Base-by-base conservation (phyloP, 225 moss, liverwort and hornwort genomes). In the Antitrichia curtipendula region DNA sequence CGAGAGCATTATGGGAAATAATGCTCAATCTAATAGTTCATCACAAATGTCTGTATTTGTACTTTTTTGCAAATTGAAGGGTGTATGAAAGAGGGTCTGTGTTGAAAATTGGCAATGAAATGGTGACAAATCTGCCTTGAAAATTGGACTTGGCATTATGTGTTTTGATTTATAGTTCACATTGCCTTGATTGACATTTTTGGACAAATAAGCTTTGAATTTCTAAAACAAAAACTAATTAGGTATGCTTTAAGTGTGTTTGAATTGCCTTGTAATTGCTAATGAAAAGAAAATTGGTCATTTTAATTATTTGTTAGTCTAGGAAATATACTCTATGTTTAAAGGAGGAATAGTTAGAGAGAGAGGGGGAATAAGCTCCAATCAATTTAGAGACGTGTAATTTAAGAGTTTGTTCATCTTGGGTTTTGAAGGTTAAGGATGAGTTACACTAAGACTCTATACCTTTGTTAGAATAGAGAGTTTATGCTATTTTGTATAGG, bases 401-500 rank as follows among this genome's bases (percentile, higher is more conserved):
- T 7, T 70, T 43, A 43, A 72, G 17, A 45, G 4, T 72, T 71
- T 72, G 10, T 45, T 72, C 18, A 43, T 43, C 43, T 28, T 16
- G 2, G 16, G 6, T 14, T 2, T 0, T 1, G 1, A 71, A 10
- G 28, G 6, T 28, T 17, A 5, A 28, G 3, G 28, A 71, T 1
- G 5, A 43, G 28, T 45, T 43, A 40, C 8, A 40, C 13, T 1
- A 24, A 68, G n/a, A 68, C 12, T 66, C 8, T 9, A 6, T 16
- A 17, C 0, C 17, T 45, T 10, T 28, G 12, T 3, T 49, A 50
- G 32, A 32, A 12, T 1, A 4, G 7, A 49, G 20, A 50, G 0
- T 73, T 47, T 12, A 32, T 74, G 20, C 11, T 2, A 31, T 47
- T 23, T 73, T 31, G 12, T 47, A 1, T 29, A 72, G 29, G 29